Percentiles rank a stretch among this genome's conserved stretches.
phyloP scores from a whole-genome alignment of 495 filamentous ascomycete species.

The Penicillium arizonense region DNA sequence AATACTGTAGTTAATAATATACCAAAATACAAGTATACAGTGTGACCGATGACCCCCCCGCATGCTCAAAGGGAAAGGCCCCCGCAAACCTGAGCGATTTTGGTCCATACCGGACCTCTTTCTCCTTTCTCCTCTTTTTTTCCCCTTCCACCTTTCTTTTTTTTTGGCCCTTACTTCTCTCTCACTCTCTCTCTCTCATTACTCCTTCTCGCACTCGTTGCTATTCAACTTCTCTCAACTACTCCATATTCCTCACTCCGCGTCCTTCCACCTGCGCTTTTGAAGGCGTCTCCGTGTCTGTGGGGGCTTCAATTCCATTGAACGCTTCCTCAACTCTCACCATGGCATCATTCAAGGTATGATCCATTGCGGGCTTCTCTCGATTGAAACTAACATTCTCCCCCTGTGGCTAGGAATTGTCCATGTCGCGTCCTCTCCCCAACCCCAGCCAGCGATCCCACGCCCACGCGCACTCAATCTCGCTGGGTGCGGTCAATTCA shows the following conservation, averaged over 20 bases:
- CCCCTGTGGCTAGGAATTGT: slow-evolving; percentile 38
- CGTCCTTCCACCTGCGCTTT: slow-evolving; percentile 27
- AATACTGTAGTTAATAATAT: background rate
- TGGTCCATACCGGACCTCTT: slow-evolving; percentile 28
- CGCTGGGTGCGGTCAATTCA: slow-evolving; percentile 73
- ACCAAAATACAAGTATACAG: slow-evolving; percentile 1
- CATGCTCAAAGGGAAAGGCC: slow-evolving; percentile 35
- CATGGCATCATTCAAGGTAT: slow-evolving; percentile 52
- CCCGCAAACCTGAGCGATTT: slow-evolving; percentile 35
- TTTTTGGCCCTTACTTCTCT: slow-evolving; percentile 12
- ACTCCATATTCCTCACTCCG: slow-evolving; percentile 6
- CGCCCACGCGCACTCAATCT: slow-evolving; percentile 81
- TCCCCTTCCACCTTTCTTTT: slow-evolving; percentile 20
- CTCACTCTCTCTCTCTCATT: slow-evolving; percentile 7
- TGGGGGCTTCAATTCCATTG: slow-evolving; percentile 35
- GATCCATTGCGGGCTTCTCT: background rate
- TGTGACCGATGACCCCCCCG: slow-evolving; percentile 27
- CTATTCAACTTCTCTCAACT: slow-evolving; percentile 8
- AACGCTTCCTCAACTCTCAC: slow-evolving; percentile 30
- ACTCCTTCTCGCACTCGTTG: slow-evolving; percentile 9
- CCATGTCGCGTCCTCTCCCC: slow-evolving; percentile 44
- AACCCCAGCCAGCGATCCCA: slow-evolving; percentile 65
- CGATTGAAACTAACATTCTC: slow-evolving; percentile 18
- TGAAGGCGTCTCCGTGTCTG: slow-evolving; percentile 17
- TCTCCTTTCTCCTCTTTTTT: slow-evolving; percentile 22